Evolutionary conservation across 1,139 yeast species (phyloP), one percentile per base, ranked within the genome.

Genomic region (Debaryomyces coudertii): DNA sequence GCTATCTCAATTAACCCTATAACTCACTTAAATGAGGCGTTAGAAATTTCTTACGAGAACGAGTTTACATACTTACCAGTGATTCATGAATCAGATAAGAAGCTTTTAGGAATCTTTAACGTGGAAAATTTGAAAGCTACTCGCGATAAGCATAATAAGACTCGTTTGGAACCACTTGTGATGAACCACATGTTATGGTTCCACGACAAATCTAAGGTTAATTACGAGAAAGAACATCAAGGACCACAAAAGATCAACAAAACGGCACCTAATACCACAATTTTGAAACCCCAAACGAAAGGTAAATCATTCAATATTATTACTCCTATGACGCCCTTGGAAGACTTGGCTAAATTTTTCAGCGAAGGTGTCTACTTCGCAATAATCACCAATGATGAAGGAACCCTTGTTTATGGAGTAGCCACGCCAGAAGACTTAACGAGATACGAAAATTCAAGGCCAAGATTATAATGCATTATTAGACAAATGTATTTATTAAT

Each of bases 361-460:
- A 73, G 68, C 46, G 49, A 64, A 18, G 83, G 82, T 6, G 71
- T 74, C 51, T 80, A 74, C 54, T 82, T 82, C 60, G 86, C 87
- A 4, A 80, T 82, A 20, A 60, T 82, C 40, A 82, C 87, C 30
- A 83, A 81, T 52, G 76, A 66, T 25, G 72, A 73, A 40, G 79
- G 83, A 7, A 69, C 73, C 47, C 76, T 81, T 58, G 86, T 82
- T 9, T 73, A 82, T 48, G 87, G 86, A 4, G 87, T 82, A 6
- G 85, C 83, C 27, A 80, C 85, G 0, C 81, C 82, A n/a, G 83
- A 80, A 48, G 87, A 82, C 59, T 66, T 82, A 53, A 70, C 67
- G 14, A 73, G 71, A 56, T 82, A 73, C 55, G 82, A 78, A 51
- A 71, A 76, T 50, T 69, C 80, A 31, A 69, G 87, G 47, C 86